Evolutionary conservation across 2,329 filamentous ascomycete species (phyloP).

Genomic region (Diaporthe humulicola): DNA sequence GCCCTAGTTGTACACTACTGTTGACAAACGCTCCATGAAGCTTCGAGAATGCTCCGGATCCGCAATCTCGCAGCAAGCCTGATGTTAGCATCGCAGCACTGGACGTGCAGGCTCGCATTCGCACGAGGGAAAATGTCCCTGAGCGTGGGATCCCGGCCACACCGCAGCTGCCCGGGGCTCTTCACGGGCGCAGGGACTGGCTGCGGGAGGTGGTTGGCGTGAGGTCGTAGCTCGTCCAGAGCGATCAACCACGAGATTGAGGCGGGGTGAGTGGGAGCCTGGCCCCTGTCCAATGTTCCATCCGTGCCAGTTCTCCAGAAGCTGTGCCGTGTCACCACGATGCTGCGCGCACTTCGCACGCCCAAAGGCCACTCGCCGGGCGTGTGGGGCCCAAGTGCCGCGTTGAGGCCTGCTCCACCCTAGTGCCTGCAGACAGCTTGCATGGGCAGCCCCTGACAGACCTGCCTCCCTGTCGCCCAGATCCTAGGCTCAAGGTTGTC

Average conservation of each 20-base stretch:
- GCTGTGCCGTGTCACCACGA: not conserved
- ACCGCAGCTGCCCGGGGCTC: not conserved
- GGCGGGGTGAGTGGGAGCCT: conserved; percentile 16
- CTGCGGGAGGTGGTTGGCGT: conserved; percentile 2
- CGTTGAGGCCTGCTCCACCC: conserved; percentile 19
- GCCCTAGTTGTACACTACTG: not conserved
- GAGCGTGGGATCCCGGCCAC: conserved; percentile 9
- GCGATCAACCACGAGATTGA: conserved; percentile 29
- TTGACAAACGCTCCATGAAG: not conserved
- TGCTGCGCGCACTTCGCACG: not conserved
- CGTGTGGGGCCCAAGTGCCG: conserved; percentile 26
- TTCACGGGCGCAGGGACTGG: not conserved
- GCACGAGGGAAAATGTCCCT: not conserved
- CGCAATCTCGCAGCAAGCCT: conserved; percentile 17
- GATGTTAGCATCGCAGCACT: conserved; percentile 1
- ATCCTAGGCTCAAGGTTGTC: not conserved
- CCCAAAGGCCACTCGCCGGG: conserved; percentile 2
- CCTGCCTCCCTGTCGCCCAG: not conserved
- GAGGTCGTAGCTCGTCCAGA: conserved; percentile 14
- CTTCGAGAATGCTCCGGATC: conserved; percentile 28
- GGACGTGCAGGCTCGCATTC: conserved; percentile 19
- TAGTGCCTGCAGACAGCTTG: conserved; percentile 5
- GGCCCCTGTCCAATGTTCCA: conserved; percentile 6
- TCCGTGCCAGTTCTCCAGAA: conserved; percentile 7
- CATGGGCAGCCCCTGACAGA: conserved; percentile 20